A percentile compares a stretch with the other conserved stretches of the same genome.
Conservation (phyloP, 1,139 yeast genomes). For the Schwanniomyces etchellsii region DNA sequence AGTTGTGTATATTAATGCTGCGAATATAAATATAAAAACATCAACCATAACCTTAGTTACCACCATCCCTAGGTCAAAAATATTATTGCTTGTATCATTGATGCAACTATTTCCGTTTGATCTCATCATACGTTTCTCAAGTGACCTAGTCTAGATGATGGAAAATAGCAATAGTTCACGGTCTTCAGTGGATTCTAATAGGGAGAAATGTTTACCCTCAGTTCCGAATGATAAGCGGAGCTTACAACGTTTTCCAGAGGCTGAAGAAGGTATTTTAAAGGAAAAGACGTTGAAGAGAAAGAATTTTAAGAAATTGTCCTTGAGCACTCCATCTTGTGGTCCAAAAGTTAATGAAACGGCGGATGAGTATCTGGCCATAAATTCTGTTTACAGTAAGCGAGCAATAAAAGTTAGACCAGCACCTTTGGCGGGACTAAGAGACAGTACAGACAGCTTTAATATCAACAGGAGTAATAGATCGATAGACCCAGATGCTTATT, state of each 20-base stretch:
- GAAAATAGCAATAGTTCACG: too few relatives aligned
- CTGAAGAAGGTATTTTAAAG: slow-evolving; percentile 26
- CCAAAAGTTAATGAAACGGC: not conserved
- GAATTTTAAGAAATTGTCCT: slow-evolving; percentile 66
- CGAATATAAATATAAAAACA: too few relatives aligned
- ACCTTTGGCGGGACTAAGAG: slow-evolving; percentile 3
- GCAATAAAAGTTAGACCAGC: not conserved
- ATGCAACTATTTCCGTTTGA: too few relatives aligned
- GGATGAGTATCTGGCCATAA: not conserved
- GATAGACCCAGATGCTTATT: slow-evolving; percentile 23
- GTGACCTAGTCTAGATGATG: too few relatives aligned
- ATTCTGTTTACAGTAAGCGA: not conserved
- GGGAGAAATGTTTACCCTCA: slow-evolving; percentile 37
- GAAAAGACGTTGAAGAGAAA: slow-evolving; percentile 63
- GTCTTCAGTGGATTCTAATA: slow-evolving; percentile 21
- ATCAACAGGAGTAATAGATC: slow-evolving; percentile 16
- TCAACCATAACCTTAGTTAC: too few relatives aligned
- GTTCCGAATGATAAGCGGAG: slow-evolving; percentile 20
- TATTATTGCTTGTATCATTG: too few relatives aligned
- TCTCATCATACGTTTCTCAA: too few relatives aligned
- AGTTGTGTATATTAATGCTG: too few relatives aligned
- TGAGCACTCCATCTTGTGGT: slow-evolving; percentile 19
- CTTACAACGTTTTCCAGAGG: slow-evolving; percentile 1
- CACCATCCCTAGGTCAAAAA: too few relatives aligned
- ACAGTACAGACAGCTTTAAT: slow-evolving; percentile 1